Base-by-base conservation (phyloP, 2,329 filamentous ascomycete genomes). In the Ramularia endophylla region DNA sequence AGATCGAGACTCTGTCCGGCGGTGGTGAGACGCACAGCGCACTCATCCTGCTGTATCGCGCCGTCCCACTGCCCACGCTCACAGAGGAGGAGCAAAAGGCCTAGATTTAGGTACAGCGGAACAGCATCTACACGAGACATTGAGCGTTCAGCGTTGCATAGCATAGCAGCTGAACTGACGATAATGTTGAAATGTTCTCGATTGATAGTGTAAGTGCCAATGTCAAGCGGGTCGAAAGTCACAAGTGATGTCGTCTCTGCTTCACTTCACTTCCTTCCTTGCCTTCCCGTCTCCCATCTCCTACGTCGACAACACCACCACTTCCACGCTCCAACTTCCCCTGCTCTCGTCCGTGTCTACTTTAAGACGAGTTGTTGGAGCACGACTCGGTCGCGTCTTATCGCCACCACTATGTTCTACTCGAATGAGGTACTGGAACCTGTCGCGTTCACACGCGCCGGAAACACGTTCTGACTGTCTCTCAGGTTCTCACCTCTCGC, bases 1-100 rank as follows among this genome's bases (percentile, higher is more conserved):
- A 94, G 72, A 94, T 98, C 52, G 85, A 90, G 61, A 84, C 82
- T 3, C 75, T 98, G 38, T 78, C 88, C 37, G 94, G 92, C 44
- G 92, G 94, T 58, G 72, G 72, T 52, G 86, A 92, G 66, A 84
- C 81, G 40, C 86, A 92, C 65, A 88, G 85, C 37, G 86, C 86
- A 19, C 74, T 92, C 35, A 87, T 92, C 48, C 69, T 89, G 30
- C 73, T 92, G 18, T 92, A 92, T 68, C 77, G 77, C 52, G 83
- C 85, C 6, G 81, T 89, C 44, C 75, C 81, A 19, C 69, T 89
- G 46, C 81, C 83, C 4, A 46, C 36, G 19, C 17, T 39, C 28
- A 29, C 20, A 4, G 35, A 38, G 33, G 43, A 43, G 12, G 40
- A 48, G 28, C 39, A 48, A 35, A 41, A 38, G 31, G 32, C 32